Evolutionary conservation across 768 basidiomycete genomes (phyloP), one percentile per base, ranked within the genome.

Genomic region (Boletus tylopilopsis): DNA sequence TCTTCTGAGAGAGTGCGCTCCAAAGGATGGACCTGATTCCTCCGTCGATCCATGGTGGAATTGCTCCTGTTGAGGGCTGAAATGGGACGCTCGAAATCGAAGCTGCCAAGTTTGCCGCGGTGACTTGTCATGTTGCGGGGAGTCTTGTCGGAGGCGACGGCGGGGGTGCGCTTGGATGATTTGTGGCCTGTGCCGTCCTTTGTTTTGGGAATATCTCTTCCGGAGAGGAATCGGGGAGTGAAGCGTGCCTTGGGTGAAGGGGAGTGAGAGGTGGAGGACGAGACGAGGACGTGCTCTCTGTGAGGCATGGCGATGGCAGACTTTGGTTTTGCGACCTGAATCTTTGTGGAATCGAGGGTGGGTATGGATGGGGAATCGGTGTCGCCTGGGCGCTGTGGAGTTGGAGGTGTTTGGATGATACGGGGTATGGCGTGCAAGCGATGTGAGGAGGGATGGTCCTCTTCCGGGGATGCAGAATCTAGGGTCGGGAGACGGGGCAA

Each of bases 41-140:
- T 54, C 33, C 54, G 53, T 35, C 46, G 57, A 45, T 67, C 57
- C 13, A 64, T 37, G 22, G 61, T 64, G 11, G 68, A 69, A 39
- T 29, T 56, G 16, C 64, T 66, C 50, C 54, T 53, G 46, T 68
- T 69, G 43, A 69, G 60, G 2, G 55, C 55, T n/a, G 68, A 68
- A 13, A 79, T 75, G 0, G 86, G 85, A 30, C 85, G 73, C 65
- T 88, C 87, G 56, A 88, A 87, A 60, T 88, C 86, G 62, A 88
- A 87, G 58, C 81, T 85, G 6, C 85, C 85, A 54, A 85, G 84
- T 60, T 85, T 84, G 35, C 72, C 77, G 2, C 77, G 68, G 42
- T 76, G 73, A 25, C 59, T 71, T 21, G 56, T 59, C 45, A 70
- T 67, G 36, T 66, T 67, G 50, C 67, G 67, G 23, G 54, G 42